A percentile compares a stretch with the other conserved stretches of the same genome.
phyloP scores from a whole-genome alignment of 306 rosid species.

The Cucumis melo region DNA sequence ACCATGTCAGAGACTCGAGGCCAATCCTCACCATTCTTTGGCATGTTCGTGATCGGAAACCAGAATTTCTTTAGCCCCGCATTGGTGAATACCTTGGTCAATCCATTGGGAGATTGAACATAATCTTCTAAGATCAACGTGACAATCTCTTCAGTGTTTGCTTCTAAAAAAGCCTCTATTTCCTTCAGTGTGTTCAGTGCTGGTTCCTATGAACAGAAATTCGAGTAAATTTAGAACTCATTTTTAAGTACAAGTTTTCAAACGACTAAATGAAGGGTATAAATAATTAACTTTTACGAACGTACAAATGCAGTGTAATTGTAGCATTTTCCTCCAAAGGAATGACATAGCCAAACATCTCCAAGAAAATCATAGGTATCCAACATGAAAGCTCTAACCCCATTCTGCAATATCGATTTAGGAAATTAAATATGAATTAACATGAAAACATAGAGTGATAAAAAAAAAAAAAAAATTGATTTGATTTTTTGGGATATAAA shows the following conservation, averaged over 20 bases:
- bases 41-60: conserved; percentile 75
- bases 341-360: conserved; percentile 87
- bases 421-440: too few relatives aligned
- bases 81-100: conserved; percentile 52
- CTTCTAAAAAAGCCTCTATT: conserved; percentile 54
- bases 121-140: conserved; percentile 84
- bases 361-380: conserved; percentile 75
- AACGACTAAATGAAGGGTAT: too few relatives aligned
- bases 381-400: conserved; percentile 67
- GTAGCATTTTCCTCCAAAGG: conserved; percentile 54
- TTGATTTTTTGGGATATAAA: too few relatives aligned
- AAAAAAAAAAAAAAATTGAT: too few relatives aligned
- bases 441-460: too few relatives aligned
- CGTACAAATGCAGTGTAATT: conserved; percentile 66
- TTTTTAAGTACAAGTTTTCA: too few relatives aligned
- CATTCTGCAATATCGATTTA: conserved; percentile 29
- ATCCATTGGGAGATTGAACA: conserved; percentile 59
- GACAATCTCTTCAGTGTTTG: conserved; percentile 65
- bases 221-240: too few relatives aligned
- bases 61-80: conserved; percentile 68
- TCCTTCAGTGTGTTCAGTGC: conserved; percentile 59
- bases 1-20: conserved; percentile 75
- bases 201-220: conserved; percentile 32
- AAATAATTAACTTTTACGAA: too few relatives aligned
- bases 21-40: conserved; percentile 62